These are phyloP conservation scores for Fusarium anguioides DNA, from an alignment of 2,329 filamentous ascomycete species.

Conservation along the genomic window DNA sequence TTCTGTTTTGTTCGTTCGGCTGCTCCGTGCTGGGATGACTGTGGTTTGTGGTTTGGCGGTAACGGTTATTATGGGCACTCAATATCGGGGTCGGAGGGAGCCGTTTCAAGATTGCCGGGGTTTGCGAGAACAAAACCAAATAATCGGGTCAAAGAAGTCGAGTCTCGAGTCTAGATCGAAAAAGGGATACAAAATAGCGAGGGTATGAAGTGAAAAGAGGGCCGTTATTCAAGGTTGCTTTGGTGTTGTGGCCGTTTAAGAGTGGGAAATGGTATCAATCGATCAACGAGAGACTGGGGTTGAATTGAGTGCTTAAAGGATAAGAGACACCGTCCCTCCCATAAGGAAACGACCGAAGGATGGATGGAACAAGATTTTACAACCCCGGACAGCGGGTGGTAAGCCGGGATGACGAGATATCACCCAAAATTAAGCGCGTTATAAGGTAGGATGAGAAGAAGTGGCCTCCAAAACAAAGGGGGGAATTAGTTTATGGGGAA, in stretches of 20 bases:
- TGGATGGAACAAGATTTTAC: conserved; percentile 32
- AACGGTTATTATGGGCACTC: conserved; percentile 40
- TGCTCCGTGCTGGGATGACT: conserved; percentile 17
- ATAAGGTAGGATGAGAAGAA: conserved; percentile 1
- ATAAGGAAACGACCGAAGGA: conserved; percentile 22
- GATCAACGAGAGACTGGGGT: conserved; percentile 43
- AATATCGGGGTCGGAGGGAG: conserved; percentile 40
- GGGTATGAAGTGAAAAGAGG: conserved; percentile 36
- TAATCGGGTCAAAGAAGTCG: conserved; percentile 32
- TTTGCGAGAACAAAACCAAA: conserved; percentile 37
- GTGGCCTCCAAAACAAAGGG: conserved; percentile 32
- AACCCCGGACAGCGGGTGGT: conserved; percentile 30
- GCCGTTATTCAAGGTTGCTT: conserved; percentile 13
- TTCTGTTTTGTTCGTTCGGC: conserved; percentile 39
- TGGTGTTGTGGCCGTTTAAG: conserved; percentile 15
- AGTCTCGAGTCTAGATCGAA: conserved; percentile 35
- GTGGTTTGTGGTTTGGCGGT: conserved; percentile 22
- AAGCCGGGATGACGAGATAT: conserved; percentile 35
- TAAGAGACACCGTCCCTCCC: conserved; percentile 7
- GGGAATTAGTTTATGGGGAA: conserved; percentile 21
- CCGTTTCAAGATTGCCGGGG: conserved; percentile 46
- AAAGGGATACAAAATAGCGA: conserved; percentile 40
- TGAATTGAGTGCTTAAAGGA: conserved; percentile 10
- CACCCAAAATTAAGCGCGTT: conserved; percentile 35
- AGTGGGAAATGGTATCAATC: conserved; percentile 28